These are phyloP conservation scores for Nannochloropsis salina DNA, from an alignment of 108 stramenopile genomes.

Conservation along the genomic window DNA sequence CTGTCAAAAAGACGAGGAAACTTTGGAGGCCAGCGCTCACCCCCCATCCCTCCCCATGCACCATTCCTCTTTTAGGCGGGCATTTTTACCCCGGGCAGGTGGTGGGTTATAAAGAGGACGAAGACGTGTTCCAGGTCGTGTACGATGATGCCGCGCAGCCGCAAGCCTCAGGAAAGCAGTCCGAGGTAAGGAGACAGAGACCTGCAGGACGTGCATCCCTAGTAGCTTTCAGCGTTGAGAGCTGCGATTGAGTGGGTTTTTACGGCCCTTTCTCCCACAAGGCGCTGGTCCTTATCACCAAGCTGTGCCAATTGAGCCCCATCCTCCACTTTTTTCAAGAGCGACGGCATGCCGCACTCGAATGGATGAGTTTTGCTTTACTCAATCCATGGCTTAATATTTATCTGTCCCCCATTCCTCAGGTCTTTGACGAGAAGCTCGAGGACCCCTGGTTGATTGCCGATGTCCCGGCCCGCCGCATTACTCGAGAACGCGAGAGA, in stretches of 20 bases:
- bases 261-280: too few species aligned
- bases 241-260: too few species aligned
- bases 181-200: neutral
- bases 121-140: neutral
- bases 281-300: too few species aligned
- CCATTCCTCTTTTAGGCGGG: neutral
- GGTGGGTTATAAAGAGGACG: neutral
- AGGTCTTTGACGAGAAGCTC: constrained; percentile 5
- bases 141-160: neutral
- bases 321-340: too few species aligned
- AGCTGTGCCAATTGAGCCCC: too few species aligned
- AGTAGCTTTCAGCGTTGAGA: too few species aligned
- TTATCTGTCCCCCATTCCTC: neutral
- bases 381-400: neutral
- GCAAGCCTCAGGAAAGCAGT: neutral
- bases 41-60: neutral
- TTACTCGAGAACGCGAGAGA: neutral
- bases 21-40: neutral
- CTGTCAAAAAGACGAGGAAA: too few species aligned
- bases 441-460: neutral
- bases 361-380: too few species aligned
- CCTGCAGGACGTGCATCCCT: too few species aligned
- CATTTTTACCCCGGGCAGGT: neutral
- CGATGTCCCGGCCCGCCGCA: neutral
- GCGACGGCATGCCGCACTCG: too few species aligned